Conservation (phyloP, 768 basidiomycete species). For the Rhodosporidiobolus sp. region DNA sequence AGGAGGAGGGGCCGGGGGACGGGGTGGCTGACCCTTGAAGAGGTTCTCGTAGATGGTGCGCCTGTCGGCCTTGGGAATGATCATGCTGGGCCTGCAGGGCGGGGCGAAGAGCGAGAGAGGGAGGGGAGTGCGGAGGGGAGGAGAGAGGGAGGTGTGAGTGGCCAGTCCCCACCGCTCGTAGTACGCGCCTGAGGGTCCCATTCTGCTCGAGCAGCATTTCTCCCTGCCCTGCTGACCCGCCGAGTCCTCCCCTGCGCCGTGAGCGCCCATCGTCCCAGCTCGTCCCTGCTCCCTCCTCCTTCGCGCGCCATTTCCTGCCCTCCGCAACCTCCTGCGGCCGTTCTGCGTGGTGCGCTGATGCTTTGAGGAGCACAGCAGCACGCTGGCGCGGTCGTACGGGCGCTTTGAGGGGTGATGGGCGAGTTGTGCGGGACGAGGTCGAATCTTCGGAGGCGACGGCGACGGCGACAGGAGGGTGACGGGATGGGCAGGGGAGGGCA, state of each 20-base stretch:
- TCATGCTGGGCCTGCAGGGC: conserved; percentile 59
- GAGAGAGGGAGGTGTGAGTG: not conserved
- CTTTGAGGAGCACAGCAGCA: too few species aligned
- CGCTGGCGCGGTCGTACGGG: too few species aligned
- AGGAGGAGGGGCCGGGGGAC: not conserved
- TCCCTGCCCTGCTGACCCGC: too few species aligned
- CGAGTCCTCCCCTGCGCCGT: too few species aligned
- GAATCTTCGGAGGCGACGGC: too few species aligned
- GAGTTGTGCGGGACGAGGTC: too few species aligned
- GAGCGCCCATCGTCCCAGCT: not conserved
- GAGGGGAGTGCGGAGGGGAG: not conserved
- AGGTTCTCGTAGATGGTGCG: conserved; percentile 98
- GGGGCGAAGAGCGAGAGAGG: not conserved
- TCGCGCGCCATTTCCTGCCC: too few species aligned
- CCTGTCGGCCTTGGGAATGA: conserved; percentile 92
- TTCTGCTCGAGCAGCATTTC: not conserved
- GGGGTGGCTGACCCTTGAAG: conserved; percentile 82
- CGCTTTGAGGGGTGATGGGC: too few species aligned
- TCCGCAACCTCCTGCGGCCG: too few species aligned
- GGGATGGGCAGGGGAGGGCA: too few species aligned
- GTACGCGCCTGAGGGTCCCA: not conserved
- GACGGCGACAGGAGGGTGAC: too few species aligned
- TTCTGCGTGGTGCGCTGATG: too few species aligned
- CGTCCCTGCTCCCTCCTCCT: not conserved
- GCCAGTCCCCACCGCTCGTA: not conserved